These are phyloP conservation scores for Pseudopyrenochaeta lycopersici DNA, from an alignment of 2,329 filamentous ascomycete genomes.

Conservation along the genomic window DNA sequence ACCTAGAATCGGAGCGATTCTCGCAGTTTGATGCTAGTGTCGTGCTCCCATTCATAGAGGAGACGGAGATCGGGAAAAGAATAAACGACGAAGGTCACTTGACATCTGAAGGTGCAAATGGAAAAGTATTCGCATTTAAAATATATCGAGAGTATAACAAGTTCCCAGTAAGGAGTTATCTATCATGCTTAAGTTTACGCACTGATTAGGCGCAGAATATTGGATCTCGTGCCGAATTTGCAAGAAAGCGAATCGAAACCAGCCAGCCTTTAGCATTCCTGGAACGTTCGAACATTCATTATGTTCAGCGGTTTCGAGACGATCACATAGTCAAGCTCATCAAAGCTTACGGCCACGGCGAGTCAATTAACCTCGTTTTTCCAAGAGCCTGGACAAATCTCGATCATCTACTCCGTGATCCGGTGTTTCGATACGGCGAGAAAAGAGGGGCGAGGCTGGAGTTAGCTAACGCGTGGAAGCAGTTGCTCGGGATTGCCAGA, in stretches of 20 bases:
- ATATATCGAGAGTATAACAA: slow-evolving; percentile 7
- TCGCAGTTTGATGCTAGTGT: slow-evolving; percentile 1
- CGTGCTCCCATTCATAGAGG: slow-evolving; percentile 11
- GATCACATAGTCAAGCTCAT: slow-evolving; percentile 20
- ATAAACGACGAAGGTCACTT: background rate
- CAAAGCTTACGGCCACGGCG: slow-evolving; percentile 19
- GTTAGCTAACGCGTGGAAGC: slow-evolving; percentile 6
- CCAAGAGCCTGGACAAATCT: slow-evolving; percentile 15
- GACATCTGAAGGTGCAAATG: slow-evolving; percentile 7
- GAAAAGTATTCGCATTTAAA: slow-evolving; percentile 8
- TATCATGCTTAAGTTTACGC: too few relatives aligned
- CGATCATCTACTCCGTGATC: slow-evolving; percentile 10
- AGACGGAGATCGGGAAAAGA: slow-evolving; percentile 9
- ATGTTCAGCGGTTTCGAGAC: slow-evolving; percentile 1
- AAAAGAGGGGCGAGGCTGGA: slow-evolving; percentile 2
- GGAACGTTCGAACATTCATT: slow-evolving; percentile 5
- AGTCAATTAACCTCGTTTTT: slow-evolving; percentile 13
- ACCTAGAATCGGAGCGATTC: slow-evolving; percentile 9
- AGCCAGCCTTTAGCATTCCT: background rate
- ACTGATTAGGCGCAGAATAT: slow-evolving; percentile 1
- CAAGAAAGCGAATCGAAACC: slow-evolving; percentile 7
- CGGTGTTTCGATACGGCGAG: background rate
- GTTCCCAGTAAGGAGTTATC: background rate
- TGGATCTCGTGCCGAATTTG: slow-evolving; percentile 1
- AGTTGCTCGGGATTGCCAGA: slow-evolving; percentile 11